Evolutionary conservation across 805 yeast genomes (phyloP), one percentile per base, ranked within the genome.

Genomic region (Blastobotrys parvus): DNA sequence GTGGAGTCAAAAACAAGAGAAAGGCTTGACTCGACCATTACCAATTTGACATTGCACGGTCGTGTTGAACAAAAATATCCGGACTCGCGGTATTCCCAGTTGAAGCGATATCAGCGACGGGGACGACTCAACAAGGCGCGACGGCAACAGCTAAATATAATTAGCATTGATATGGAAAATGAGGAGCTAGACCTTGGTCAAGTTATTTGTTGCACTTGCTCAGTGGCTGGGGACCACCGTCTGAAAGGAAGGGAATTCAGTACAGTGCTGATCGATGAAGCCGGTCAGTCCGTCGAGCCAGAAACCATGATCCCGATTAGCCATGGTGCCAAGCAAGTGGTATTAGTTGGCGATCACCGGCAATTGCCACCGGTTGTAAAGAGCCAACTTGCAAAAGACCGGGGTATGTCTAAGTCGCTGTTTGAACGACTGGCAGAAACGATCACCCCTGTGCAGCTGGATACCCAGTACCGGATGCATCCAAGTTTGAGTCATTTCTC

Each of bases 321-420:
- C 56, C 92, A 89, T 60, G 97, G 97, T 1, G 83, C 94, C 54
- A 79, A 73, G 46, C 77, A 79, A 43, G 90, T 97, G 65, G 82
- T 92, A 38, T 82, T 92, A 94, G 98, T 92, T 37, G 98, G 98
- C 60, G 98, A 92, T 66, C 97, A 97, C 2, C 88, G 92, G 59
- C 98, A 92, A 65, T 71, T 92, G 49, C 98, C 98, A 0, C 98
- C 98, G 0, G 92, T 98, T 0, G 97, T 90, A 8, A 64, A 92
- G 16, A 89, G 97, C 0, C 88, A 83, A 53, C 80, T 77, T 11
- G 97, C 98, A 1, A 80, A 92, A 57, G 95, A 90, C 49, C 95
- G 89, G 61, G 82, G 94, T 58, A 68, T 92, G 56, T 92, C 92
- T 62, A 97, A 89, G 34, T 73, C 98, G 48, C 89, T 90, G 94